phyloP scores from a whole-genome alignment of 768 basidiomycete genomes.

The Terana coerulea region DNA sequence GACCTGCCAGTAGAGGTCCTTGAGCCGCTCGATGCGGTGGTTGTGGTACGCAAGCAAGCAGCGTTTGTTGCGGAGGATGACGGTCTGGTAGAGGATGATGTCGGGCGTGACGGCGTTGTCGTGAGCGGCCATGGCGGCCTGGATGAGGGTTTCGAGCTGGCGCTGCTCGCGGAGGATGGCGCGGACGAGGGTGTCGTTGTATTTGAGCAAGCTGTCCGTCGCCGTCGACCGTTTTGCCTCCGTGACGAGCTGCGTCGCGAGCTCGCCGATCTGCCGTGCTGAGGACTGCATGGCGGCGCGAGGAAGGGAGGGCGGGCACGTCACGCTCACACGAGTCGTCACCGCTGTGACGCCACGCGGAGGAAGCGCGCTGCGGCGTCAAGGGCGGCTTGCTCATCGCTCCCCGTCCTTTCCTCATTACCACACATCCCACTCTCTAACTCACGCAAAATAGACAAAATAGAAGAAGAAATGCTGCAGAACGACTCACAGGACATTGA shows the following conservation, averaged over 20 bases:
- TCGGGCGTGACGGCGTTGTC: conserved; percentile 49
- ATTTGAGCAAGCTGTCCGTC: conserved; percentile 82
- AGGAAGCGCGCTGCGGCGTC: background rate
- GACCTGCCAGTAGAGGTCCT: conserved; percentile 85
- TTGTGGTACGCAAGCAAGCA: conserved; percentile 91
- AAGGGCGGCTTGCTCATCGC: background rate
- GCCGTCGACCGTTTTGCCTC: conserved; percentile 85
- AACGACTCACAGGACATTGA: conserved; percentile 45
- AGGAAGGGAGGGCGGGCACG: background rate
- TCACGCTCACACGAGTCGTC: conserved; percentile 7
- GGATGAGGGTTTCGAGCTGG: conserved; percentile 63
- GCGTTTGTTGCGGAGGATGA: conserved; percentile 91
- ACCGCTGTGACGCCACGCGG: conserved; percentile 9
- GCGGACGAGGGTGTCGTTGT: conserved; percentile 86
- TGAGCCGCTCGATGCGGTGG: conserved; percentile 79
- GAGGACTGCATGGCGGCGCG: conserved; percentile 34
- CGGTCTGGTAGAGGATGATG: conserved; percentile 83
- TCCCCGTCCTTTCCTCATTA: background rate
- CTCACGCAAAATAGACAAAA: no score
- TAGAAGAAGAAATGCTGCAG: conserved; percentile 8
- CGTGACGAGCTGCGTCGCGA: conserved; percentile 81
- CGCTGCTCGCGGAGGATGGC: conserved; percentile 88
- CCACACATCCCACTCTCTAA: background rate
- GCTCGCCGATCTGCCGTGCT: conserved; percentile 73
- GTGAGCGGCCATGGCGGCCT: conserved; percentile 37